Conservation (phyloP, 2,329 filamentous ascomycete genomes). For the Stemphylium lycopersici region DNA sequence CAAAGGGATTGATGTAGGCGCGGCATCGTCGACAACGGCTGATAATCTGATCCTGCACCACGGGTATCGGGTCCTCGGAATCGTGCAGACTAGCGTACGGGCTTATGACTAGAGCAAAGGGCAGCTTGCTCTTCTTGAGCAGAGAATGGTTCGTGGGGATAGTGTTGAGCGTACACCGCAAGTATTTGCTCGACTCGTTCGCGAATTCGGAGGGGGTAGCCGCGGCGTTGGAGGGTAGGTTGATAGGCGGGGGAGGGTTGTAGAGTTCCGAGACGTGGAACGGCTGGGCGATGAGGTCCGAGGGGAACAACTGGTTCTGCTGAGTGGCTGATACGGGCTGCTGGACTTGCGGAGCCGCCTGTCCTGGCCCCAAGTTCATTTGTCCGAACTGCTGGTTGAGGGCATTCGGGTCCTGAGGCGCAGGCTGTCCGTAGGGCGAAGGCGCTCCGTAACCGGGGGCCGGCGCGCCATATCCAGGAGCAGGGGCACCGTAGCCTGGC, state of each 20-base stretch:
- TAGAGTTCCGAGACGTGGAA: slow-evolving; percentile 95
- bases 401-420: slow-evolving; percentile 61
- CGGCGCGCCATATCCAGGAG: slow-evolving; percentile 47
- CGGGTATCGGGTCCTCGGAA: slow-evolving; percentile 85
- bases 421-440: slow-evolving; percentile 46
- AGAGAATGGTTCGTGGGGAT: slow-evolving; percentile 91
- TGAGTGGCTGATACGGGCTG: slow-evolving; percentile 41
- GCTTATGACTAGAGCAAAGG: slow-evolving; percentile 94
- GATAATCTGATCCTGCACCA: slow-evolving; percentile 96
- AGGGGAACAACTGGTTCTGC: slow-evolving; percentile 84
- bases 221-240: slow-evolving; percentile 90
- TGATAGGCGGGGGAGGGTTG: slow-evolving; percentile 85
- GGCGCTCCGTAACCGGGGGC: slow-evolving; percentile 42
- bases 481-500: slow-evolving; percentile 44
- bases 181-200: slow-evolving; percentile 92
- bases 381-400: slow-evolving; percentile 83
- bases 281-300: slow-evolving; percentile 88
- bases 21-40: slow-evolving; percentile 93
- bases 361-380: slow-evolving; percentile 67
- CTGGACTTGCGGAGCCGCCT: slow-evolving; percentile 38
- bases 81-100: slow-evolving; percentile 94
- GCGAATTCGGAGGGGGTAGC: slow-evolving; percentile 89
- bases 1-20: slow-evolving; percentile 94
- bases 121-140: slow-evolving; percentile 92
- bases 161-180: slow-evolving; percentile 93